Base-by-base conservation (phyloP, 2,329 filamentous ascomycete genomes). In the Fusarium lateritium region DNA sequence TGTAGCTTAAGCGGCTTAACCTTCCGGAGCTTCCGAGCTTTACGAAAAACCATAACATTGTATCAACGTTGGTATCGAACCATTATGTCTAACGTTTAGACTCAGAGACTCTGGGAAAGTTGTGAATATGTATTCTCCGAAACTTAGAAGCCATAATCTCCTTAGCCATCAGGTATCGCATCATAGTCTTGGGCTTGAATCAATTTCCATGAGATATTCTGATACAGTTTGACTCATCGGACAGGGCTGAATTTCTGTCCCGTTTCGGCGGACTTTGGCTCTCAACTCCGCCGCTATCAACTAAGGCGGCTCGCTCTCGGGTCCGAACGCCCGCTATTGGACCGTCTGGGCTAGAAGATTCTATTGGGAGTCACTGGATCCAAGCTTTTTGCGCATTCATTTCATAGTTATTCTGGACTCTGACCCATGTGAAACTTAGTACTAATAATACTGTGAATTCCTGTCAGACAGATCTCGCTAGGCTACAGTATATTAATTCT, bases 211-310 rank as follows among this genome's bases (percentile, higher is more conserved):
- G 15, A 5, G 22, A 15, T 3, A 13, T 17, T 22, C 17, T 39
- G 53, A 51, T 44, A 28, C 42, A 62, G 14, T n/a, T 46, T 39
- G 49, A 47, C 31, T 65, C 54, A 51, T 60, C 57, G 28, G 19
- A 22, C 44, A 44, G 38, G 55, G 55, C 28, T 54, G 47, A 47
- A 11, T 15, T 26, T 46, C 50, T 40, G 31, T 40, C 52, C 54
- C 33, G 33, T 56, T 47, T 40, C 44, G 54, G 59, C 67, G 67
- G 67, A 56, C 50, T 70, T 70, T 49, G 24, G 36, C 5, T 45
- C 5, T 17, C 31, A 70, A 70, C 45, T 70, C 67, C 67, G 67
- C 67, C 58, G 45, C 47, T 67, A 62, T 60, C 39, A 46, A 45
- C 31, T 22, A 33, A 45, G 28, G 31, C 40, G 57, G 38, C 56